Evolutionary conservation across 164 flowering plant genomes (phyloP), one percentile per base, ranked within the genome.

Genomic region (Brasenia schreberi): DNA sequence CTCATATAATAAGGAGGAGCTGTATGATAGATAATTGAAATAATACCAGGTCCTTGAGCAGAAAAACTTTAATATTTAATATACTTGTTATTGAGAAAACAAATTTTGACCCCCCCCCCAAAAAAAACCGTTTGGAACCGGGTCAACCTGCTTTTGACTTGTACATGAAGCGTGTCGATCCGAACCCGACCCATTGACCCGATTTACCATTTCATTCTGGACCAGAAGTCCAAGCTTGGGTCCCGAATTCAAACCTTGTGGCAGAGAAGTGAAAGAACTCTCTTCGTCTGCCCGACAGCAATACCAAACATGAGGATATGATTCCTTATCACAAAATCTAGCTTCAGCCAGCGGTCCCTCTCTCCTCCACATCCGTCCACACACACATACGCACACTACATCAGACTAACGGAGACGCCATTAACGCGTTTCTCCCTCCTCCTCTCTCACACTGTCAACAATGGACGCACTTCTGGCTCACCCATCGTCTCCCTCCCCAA

Each of bases 391-490:
- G 2, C 27, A 23, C 27, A 23, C 27, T 23, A 23, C 27, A 0
- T 23, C 59, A 12, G 68, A 71, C 49, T 27, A 16, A 14, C n/a
- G 6, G 58, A 33, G 49, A 19, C 27, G 27, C 27, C 27, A n/a
- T 17, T 19, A 12, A 10, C 62, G 2, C 17, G 19, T 60, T 19
- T 60, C 62, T 60, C 63, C 10, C 17, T 9, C 71, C n/a, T 12
- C 5, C 5, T n/a, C 42, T 9, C 53, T 10, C 42, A 10, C 56
- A 43, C 33, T 19, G 33, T 5, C 52, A 52, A 3, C 64, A 62
- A 79, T 81, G 86, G 85, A 84, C 45, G 77, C 89, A 61, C 80
- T 81, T 18, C 72, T 76, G 64, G 43, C 69, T 5, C 81, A 79
- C 71, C 80, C 84, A 14, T 66, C 85, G 44, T 79, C 80, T 63